Percentiles rank a stretch among this genome's conserved stretches.
phyloP scores from a whole-genome alignment of 1,139 yeast genomes.

The Lodderomyces jiufengensis region DNA sequence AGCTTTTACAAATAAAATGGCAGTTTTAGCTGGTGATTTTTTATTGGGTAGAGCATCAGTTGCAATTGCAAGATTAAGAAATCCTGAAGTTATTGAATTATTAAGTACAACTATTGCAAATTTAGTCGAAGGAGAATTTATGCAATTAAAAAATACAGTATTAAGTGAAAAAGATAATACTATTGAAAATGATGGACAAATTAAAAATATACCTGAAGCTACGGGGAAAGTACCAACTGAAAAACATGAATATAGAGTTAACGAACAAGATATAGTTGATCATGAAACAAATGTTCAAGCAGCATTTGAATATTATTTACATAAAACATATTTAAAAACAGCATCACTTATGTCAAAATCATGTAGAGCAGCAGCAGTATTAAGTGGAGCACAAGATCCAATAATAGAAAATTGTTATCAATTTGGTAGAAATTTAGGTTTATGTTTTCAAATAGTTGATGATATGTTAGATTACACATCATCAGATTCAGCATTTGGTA shows the following conservation, averaged over 20 bases:
- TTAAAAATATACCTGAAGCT: conserved; percentile 52
- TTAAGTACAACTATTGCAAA: conserved; percentile 95
- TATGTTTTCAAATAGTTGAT: conserved; percentile 94
- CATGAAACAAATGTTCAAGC: conserved; percentile 74
- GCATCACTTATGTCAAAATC: conserved; percentile 95
- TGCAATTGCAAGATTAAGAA: conserved; percentile 85
- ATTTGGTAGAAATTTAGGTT: conserved; percentile 89
- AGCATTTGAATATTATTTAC: conserved; percentile 90
- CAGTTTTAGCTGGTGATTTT: conserved; percentile 95
- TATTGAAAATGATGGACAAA: conserved; percentile 47
- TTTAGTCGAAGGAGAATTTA: conserved; percentile 95
- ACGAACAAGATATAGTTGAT: conserved; percentile 36
- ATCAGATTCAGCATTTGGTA: conserved; percentile 78
- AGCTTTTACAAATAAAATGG: conserved; percentile 96
- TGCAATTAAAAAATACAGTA: conserved; percentile 94
- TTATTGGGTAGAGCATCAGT: conserved; percentile 94
- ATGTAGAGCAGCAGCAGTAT: conserved; percentile 88
- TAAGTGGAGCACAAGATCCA: conserved; percentile 75
- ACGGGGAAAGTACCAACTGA: conserved; percentile 62
- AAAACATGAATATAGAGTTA: conserved; percentile 59
- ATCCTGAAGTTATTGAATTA: conserved; percentile 95
- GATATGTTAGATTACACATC: conserved; percentile 94
- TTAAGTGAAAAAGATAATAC: conserved; percentile 43
- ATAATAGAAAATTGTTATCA: conserved; percentile 83
- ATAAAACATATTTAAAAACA: conserved; percentile 91